Evolutionary conservation across 495 filamentous ascomycete genomes (phyloP).

Genomic region (Elasticomyces elasticus): DNA sequence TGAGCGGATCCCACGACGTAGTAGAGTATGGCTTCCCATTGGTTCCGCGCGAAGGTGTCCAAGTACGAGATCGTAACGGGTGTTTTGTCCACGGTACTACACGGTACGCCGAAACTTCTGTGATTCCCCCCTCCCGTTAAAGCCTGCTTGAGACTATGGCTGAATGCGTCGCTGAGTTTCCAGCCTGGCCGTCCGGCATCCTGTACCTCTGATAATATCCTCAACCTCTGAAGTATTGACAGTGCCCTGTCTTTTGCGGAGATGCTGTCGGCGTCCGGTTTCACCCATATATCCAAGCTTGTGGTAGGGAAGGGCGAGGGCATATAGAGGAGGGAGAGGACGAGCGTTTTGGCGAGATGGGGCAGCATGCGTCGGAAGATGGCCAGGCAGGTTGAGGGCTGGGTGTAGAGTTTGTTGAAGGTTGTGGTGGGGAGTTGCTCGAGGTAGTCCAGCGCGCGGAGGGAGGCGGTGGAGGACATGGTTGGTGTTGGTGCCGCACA

Average conservation of each 20-base stretch:
- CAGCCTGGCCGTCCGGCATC: slow-evolving; percentile 41
- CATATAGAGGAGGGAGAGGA: slow-evolving; percentile 87
- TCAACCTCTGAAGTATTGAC: slow-evolving; percentile 65
- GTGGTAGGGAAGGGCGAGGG: slow-evolving; percentile 60
- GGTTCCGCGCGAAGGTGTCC: slow-evolving; percentile 75
- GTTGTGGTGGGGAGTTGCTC: slow-evolving; percentile 81
- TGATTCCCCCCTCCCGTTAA: slow-evolving; percentile 78
- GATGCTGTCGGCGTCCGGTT: slow-evolving; percentile 53
- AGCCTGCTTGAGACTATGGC: slow-evolving; percentile 64
- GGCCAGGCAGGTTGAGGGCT: slow-evolving; percentile 87
- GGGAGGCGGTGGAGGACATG: slow-evolving; percentile 34
- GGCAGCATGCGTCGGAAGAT: slow-evolving; percentile 97
- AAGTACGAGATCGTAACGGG: slow-evolving; percentile 56
- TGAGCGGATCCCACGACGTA: slow-evolving; percentile 74
- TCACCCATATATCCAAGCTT: slow-evolving; percentile 78
- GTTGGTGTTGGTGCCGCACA: neutral
- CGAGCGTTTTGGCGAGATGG: slow-evolving; percentile 85
- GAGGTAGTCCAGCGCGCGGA: slow-evolving; percentile 72
- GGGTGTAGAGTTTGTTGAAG: slow-evolving; percentile 82
- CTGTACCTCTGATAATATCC: slow-evolving; percentile 58
- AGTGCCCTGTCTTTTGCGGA: slow-evolving; percentile 64
- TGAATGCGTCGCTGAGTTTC: slow-evolving; percentile 64
- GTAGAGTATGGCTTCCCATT: slow-evolving; percentile 93
- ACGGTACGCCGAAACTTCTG: slow-evolving; percentile 81
- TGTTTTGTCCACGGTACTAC: slow-evolving; percentile 45